Conservation (phyloP, 495 filamentous ascomycete species). For the Podospora pseudoanserina region DNA sequence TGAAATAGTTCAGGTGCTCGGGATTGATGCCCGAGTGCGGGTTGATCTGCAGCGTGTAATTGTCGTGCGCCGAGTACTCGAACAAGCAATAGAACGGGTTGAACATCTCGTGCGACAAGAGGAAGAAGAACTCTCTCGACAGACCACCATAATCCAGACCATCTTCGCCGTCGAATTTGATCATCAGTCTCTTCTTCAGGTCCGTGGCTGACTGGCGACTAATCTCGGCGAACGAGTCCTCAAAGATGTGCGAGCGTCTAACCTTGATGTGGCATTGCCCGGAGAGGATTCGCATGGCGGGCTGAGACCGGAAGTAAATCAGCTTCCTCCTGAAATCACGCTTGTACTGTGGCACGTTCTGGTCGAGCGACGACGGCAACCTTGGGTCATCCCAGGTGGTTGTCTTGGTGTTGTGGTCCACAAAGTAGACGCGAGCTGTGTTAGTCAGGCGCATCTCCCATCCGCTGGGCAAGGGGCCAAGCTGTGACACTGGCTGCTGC, state of each 20-base stretch:
- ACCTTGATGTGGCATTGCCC: conserved; percentile 99
- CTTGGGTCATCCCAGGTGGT: conserved; percentile 99
- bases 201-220: conserved; percentile 95
- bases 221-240: conserved; percentile 97
- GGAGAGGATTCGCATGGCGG: conserved; percentile 88
- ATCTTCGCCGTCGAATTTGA: conserved; percentile 98
- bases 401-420: conserved; percentile 99
- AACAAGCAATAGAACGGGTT: conserved; percentile 99
- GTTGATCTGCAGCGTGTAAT: conserved; percentile 99
- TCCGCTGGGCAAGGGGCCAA: conserved; percentile 93
- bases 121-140: conserved; percentile 99
- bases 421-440: conserved; percentile 96
- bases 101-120: conserved; percentile 99
- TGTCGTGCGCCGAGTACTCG: conserved; percentile 99
- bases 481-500: conserved; percentile 94
- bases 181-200: conserved; percentile 97
- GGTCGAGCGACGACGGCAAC: conserved; percentile 90
- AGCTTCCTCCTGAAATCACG: conserved; percentile 96
- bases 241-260: conserved; percentile 92
- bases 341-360: conserved; percentile 99
- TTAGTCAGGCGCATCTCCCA: conserved; percentile 99
- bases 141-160: conserved; percentile 97
- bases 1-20: conserved; percentile 99
- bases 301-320: conserved; percentile 98
- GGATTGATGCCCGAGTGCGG: conserved; percentile 99